Conservation (phyloP, 2,329 filamentous ascomycete species). For the Fusarium hainanense region DNA sequence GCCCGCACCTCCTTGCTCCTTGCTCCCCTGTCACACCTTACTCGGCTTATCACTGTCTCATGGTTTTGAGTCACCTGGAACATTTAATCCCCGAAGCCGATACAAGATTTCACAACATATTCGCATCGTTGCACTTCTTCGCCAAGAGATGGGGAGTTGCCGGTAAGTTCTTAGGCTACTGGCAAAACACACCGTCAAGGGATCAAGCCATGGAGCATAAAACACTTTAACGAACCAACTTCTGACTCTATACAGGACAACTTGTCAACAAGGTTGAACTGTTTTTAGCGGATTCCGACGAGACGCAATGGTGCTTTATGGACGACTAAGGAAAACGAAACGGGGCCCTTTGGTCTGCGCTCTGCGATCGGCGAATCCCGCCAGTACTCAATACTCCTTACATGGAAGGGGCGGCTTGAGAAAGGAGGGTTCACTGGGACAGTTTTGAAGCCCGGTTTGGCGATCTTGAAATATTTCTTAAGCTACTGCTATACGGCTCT, state of each 20-base stretch:
- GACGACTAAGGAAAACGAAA: constrained; percentile 25
- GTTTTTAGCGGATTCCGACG: constrained; percentile 44
- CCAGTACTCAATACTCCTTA: not conserved
- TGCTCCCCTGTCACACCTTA: constrained; percentile 51
- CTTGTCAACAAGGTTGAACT: constrained; percentile 46
- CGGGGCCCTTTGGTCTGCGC: not conserved
- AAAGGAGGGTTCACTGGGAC: not conserved
- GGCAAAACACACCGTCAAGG: constrained; percentile 11
- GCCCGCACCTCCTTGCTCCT: constrained; percentile 48
- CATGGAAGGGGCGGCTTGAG: not conserved
- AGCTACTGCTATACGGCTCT: not conserved
- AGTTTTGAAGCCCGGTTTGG: not conserved
- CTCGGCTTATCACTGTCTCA: constrained; percentile 51
- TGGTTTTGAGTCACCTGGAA: constrained; percentile 50
- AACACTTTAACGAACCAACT: not conserved
- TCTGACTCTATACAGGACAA: constrained; percentile 41
- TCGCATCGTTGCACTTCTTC: constrained; percentile 50
- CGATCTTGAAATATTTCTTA: not conserved
- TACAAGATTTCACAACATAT: constrained; percentile 49
- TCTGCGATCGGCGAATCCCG: not conserved
- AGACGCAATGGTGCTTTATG: constrained; percentile 42
- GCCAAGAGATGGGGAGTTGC: constrained; percentile 52
- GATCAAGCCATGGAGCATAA: constrained; percentile 2
- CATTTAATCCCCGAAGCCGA: constrained; percentile 49
- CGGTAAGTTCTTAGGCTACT: constrained; percentile 39